A percentile compares a stretch with the other conserved stretches of the same genome.
These are phyloP conservation scores for Suillus ampliporus DNA, from an alignment of 768 basidiomycete genomes.

Conservation along the genomic window DNA sequence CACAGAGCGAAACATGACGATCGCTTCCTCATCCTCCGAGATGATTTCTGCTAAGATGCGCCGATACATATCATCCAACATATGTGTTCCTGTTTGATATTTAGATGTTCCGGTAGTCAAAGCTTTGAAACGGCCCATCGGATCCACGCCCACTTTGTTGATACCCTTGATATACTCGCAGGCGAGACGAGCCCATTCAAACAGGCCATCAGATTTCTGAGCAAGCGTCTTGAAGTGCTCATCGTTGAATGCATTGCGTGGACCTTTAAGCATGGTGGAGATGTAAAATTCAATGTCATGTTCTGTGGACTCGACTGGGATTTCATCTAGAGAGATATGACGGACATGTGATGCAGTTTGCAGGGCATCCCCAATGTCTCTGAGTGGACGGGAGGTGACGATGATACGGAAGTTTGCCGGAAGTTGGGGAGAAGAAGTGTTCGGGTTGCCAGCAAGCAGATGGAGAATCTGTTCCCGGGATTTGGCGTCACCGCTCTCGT, in stretches of 20 bases:
- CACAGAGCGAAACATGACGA: constrained; percentile 6
- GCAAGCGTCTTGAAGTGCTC: background rate
- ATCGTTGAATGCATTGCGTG: background rate
- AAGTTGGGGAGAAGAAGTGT: background rate
- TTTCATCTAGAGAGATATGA: constrained; percentile 2
- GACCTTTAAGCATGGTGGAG: background rate
- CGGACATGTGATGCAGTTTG: constrained; percentile 10
- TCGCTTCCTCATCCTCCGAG: background rate
- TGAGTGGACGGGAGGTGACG: constrained; percentile 17
- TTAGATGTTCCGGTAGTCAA: background rate
- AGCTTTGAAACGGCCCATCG: too few species aligned
- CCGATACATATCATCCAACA: constrained; percentile 11
- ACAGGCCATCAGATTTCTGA: constrained; percentile 12
- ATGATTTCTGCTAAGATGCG: constrained; percentile 9
- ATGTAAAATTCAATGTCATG: constrained; percentile 10
- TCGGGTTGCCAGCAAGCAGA: constrained; percentile 3
- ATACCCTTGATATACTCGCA: constrained; percentile 14
- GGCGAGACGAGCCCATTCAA: constrained; percentile 15
- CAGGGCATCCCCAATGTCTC: constrained; percentile 15
- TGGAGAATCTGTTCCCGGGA: constrained; percentile 20
- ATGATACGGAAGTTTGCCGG: constrained; percentile 22
- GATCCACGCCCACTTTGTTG: background rate
- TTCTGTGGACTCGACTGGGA: constrained; percentile 5
- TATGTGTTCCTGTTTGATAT: background rate
- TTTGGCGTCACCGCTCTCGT: constrained; percentile 18